A percentile compares a stretch with the other conserved stretches of the same genome.
These are phyloP conservation scores for Boechera stricta DNA, from an alignment of 345 rosid species.

Conservation along the genomic window DNA sequence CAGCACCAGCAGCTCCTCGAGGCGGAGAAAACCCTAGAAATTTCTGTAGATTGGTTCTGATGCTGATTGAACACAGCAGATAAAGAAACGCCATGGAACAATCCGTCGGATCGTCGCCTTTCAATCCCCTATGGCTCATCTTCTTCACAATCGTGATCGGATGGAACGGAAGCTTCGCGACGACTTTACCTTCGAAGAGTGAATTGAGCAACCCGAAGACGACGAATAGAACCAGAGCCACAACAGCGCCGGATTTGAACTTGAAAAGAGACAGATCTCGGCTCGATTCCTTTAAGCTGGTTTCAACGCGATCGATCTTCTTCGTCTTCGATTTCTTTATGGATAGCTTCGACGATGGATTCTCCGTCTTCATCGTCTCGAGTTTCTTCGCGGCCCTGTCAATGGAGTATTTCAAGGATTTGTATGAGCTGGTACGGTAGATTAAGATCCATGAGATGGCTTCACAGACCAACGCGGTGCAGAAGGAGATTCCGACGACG, in stretches of 20 bases:
- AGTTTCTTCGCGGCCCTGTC: slow-evolving; percentile 96
- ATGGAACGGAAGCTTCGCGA: slow-evolving; percentile 86
- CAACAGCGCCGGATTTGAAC: slow-evolving; percentile 99
- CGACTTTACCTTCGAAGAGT: slow-evolving; percentile 91
- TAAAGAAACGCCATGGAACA: slow-evolving; percentile 96
- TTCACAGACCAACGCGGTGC: slow-evolving; percentile 94
- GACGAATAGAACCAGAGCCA: slow-evolving; percentile 86
- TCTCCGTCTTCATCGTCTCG: slow-evolving; percentile 85
- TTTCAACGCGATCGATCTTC: slow-evolving; percentile 96
- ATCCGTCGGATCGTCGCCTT: slow-evolving; percentile 83
- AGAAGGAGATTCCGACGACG: slow-evolving; percentile 87
- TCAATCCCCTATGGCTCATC: slow-evolving; percentile 94
- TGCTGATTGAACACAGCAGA: slow-evolving; percentile 84
- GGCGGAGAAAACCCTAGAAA: slow-evolving; percentile 85
- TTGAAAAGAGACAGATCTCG: slow-evolving; percentile 96
- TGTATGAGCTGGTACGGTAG: slow-evolving; percentile 95
- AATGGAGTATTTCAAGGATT: slow-evolving; percentile 88
- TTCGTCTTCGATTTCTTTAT: slow-evolving; percentile 83
- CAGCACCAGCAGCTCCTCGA: slow-evolving; percentile 67
- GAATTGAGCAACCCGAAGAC: slow-evolving; percentile 92
- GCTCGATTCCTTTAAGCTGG: slow-evolving; percentile 89
- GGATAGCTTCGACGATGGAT: slow-evolving; percentile 54
- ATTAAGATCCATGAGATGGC: slow-evolving; percentile 95
- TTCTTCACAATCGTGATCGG: slow-evolving; percentile 81
- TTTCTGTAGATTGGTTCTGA: slow-evolving; percentile 89